A percentile compares a stretch with the other conserved stretches of the same genome.
Evolutionary conservation across 139 green algal species (phyloP).

Genomic region (Volvox africanus): DNA sequence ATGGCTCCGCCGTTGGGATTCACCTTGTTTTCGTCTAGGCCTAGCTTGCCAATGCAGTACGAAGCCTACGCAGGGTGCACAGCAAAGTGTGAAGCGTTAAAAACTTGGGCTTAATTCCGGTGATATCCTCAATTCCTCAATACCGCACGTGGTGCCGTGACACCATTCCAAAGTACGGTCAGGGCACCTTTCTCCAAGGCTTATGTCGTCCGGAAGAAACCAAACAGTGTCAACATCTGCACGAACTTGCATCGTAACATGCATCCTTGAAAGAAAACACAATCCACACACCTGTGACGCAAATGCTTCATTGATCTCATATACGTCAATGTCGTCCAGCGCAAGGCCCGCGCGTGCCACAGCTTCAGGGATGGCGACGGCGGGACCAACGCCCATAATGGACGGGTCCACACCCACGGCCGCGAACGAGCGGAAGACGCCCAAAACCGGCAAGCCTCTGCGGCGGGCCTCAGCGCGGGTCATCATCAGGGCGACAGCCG

Average conservation of each 20-base stretch:
- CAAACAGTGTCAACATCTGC: no score
- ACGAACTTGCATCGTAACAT: no score
- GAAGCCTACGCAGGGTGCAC: conserved; percentile 76
- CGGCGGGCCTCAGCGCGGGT: conserved; percentile 87
- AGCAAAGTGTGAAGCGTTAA: no score
- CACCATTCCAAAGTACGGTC: no score
- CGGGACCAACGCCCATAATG: conserved; percentile 98
- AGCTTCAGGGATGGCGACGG: conserved; percentile 95
- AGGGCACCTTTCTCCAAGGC: no score
- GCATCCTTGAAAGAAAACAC: no score
- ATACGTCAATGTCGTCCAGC: conserved; percentile 97
- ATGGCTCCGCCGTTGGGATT: conserved; percentile 99
- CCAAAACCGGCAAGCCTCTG: conserved; percentile 90
- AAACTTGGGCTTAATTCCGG: no score
- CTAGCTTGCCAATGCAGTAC: conserved; percentile 90
- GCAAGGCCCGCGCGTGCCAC: conserved; percentile 81
- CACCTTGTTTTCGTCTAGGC: conserved; percentile 89
- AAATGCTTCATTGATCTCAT: conserved; percentile 99
- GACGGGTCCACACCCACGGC: conserved; percentile 93
- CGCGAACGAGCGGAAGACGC: conserved; percentile 85
- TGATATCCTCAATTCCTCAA: no score
- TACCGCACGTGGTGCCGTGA: no score
- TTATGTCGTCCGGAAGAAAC: no score
- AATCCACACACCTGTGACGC: conserved; percentile 76
- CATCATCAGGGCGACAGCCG: conserved; percentile 94